phyloP scores from a whole-genome alignment of 176 grass and related monocot species.

The Elymus sibiricus region DNA sequence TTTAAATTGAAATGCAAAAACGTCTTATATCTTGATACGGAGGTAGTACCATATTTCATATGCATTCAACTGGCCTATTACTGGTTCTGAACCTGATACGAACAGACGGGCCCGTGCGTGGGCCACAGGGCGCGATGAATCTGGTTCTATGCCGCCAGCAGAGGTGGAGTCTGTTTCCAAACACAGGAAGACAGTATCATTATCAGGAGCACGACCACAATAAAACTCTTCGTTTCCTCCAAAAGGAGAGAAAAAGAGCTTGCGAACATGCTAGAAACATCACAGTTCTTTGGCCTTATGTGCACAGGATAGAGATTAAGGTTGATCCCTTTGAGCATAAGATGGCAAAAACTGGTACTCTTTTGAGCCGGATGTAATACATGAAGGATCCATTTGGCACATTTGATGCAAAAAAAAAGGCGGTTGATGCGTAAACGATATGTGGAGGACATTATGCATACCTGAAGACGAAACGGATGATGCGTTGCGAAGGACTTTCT shows the following conservation, averaged over 20 bases:
- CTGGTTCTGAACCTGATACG: no score
- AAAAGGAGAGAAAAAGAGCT: not conserved
- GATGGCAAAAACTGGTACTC: not conserved
- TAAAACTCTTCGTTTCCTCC: no score
- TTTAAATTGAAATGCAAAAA: no score
- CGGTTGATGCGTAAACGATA: not conserved
- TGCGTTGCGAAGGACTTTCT: not conserved
- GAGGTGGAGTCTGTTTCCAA: no score
- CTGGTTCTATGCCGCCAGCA: no score
- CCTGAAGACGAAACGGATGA: not conserved
- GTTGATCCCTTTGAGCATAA: not conserved
- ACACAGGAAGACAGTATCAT: no score
- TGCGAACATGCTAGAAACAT: not conserved
- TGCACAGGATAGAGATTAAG: not conserved
- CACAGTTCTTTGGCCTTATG: not conserved
- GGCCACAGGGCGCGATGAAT: no score
- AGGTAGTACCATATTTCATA: no score
- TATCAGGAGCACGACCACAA: no score
- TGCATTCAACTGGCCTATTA: no score
- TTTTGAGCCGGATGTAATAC: not conserved
- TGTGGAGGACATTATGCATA: not conserved
- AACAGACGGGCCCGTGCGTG: no score
- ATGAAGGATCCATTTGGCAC: not conserved
- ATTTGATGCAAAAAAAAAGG: not conserved
- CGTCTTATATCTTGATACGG: no score